Evolutionary conservation across 2,329 filamentous ascomycete genomes (phyloP).

Genomic region (Alternaria dauci): DNA sequence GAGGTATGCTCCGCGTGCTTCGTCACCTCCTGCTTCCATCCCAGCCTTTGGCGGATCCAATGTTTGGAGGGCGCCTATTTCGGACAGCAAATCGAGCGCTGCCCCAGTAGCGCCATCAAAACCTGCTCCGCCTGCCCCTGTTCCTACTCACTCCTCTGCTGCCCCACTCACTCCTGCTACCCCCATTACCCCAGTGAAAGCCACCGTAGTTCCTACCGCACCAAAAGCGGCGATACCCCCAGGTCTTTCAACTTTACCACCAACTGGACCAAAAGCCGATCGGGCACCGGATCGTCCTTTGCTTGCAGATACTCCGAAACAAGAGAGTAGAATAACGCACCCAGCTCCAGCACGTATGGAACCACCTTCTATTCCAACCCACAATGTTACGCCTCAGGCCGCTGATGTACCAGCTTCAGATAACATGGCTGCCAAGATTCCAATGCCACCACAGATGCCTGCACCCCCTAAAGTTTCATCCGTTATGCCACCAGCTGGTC

Average conservation of each 20-base stretch:
- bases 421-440: constrained; percentile 25
- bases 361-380: constrained; percentile 26
- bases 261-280: constrained; percentile 54
- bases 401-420: constrained; percentile 19
- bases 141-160: constrained; percentile 26
- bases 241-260: constrained; percentile 45
- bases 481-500: constrained; percentile 10
- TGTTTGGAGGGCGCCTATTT: constrained; percentile 54
- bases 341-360: constrained; percentile 36
- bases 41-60: constrained; percentile 63
- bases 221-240: constrained; percentile 50
- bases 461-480: constrained; percentile 15
- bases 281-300: constrained; percentile 40
- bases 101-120: constrained; percentile 39
- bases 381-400: constrained; percentile 19
- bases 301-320: constrained; percentile 26
- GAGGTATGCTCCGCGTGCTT: constrained; percentile 57
- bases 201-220: constrained; percentile 28
- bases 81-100: constrained; percentile 43
- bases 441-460: constrained; percentile 16
- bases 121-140: constrained; percentile 32
- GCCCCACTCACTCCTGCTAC: constrained; percentile 23
- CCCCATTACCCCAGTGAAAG: constrained; percentile 32
- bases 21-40: constrained; percentile 64
- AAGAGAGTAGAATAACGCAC: constrained; percentile 29